A percentile compares a stretch with the other conserved stretches of the same genome.
These are phyloP conservation scores for Shiraia sp. DNA, from an alignment of 2,329 filamentous ascomycete genomes.

Conservation along the genomic window DNA sequence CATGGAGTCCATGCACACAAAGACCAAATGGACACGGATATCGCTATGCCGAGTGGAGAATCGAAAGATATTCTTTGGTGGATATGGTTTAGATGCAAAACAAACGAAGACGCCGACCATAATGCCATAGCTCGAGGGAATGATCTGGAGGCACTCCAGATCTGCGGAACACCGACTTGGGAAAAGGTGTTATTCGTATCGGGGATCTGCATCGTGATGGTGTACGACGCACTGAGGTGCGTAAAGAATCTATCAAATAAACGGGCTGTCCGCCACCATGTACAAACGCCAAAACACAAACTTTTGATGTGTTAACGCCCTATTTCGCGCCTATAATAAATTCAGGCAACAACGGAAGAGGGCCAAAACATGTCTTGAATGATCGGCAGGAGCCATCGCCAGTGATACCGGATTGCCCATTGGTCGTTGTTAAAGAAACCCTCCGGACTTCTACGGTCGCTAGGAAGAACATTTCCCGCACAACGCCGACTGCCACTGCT, in stretches of 20 bases:
- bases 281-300: constrained; percentile 36
- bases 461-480: constrained; percentile 57
- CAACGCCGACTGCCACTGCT: constrained; percentile 57
- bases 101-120: constrained; percentile 34
- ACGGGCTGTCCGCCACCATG: constrained; percentile 26
- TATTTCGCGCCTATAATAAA: constrained; percentile 18
- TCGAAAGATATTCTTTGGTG: constrained; percentile 13
- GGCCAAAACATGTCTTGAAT: constrained; percentile 4
- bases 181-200: constrained; percentile 29
- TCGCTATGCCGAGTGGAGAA: constrained; percentile 26
- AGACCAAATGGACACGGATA: constrained; percentile 19
- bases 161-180: neutral
- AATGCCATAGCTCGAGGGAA: constrained; percentile 24
- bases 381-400: constrained; percentile 8
- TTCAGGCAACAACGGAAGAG: constrained; percentile 26
- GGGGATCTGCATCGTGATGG: constrained; percentile 29
- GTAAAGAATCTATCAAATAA: constrained; percentile 26
- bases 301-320: constrained; percentile 31
- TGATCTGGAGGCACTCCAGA: constrained; percentile 18
- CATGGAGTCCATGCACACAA: constrained; percentile 4
- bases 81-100: constrained; percentile 14
- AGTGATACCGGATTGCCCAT: constrained; percentile 46
- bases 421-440: constrained; percentile 57
- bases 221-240: constrained; percentile 23
- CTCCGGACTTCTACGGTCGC: constrained; percentile 61